Evolutionary conservation across 1,284 basidiomycete species (phyloP).

Genomic region (Malassezia furfur): DNA sequence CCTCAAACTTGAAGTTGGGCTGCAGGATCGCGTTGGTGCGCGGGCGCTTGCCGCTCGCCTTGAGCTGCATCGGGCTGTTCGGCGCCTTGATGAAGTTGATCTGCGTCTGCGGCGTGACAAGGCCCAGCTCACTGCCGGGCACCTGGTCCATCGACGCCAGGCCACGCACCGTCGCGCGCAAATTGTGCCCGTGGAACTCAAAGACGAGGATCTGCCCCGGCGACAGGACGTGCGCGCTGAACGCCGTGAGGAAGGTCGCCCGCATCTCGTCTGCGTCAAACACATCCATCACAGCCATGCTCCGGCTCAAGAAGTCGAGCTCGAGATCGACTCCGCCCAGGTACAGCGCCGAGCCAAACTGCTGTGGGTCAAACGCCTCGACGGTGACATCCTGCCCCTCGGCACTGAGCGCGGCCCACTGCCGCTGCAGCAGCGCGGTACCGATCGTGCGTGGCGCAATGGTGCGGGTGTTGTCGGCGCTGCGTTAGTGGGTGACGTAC

Average conservation of each 20-base stretch:
- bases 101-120: slow-evolving; percentile 82
- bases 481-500: not conserved
- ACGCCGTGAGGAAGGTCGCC: slow-evolving; percentile 62
- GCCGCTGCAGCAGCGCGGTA: slow-evolving; percentile 33
- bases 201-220: slow-evolving; percentile 69
- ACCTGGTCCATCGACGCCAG: slow-evolving; percentile 54
- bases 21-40: slow-evolving; percentile 90
- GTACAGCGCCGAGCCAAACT: slow-evolving; percentile 34
- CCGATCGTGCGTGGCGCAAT: slow-evolving; percentile 36
- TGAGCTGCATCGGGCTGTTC: slow-evolving; percentile 73
- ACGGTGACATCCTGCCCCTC: slow-evolving; percentile 36
- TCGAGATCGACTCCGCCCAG: slow-evolving; percentile 41
- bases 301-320: slow-evolving; percentile 32
- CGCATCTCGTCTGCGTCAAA: slow-evolving; percentile 72
- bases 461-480: slow-evolving; percentile 26
- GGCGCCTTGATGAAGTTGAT: slow-evolving; percentile 78
- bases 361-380: slow-evolving; percentile 36
- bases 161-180: slow-evolving; percentile 65
- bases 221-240: slow-evolving; percentile 56
- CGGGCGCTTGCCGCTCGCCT: slow-evolving; percentile 83
- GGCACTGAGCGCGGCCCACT: slow-evolving; percentile 42
- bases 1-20: slow-evolving; percentile 98
- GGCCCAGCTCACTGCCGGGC: slow-evolving; percentile 54
- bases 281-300: slow-evolving; percentile 23
- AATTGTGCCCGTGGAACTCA: slow-evolving; percentile 79